phyloP scores from a whole-genome alignment of 1,284 basidiomycete species.

The Sporisorium exsertum region DNA sequence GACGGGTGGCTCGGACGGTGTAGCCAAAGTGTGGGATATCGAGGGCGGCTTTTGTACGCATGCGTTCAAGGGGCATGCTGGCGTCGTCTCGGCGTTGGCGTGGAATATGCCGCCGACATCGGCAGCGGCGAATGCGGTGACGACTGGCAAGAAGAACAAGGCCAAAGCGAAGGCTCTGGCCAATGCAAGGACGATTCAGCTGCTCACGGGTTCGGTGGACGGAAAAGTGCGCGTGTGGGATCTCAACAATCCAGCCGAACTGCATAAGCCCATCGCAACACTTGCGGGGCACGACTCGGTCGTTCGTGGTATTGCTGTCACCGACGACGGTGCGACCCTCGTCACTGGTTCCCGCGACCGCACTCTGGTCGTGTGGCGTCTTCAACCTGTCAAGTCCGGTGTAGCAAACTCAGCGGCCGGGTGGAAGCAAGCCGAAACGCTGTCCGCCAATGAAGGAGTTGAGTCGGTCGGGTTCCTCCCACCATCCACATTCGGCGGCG shows the following conservation, averaged over 20 bases:
- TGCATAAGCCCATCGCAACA: constrained; percentile 52
- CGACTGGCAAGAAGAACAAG: constrained; percentile 16
- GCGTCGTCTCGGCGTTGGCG: constrained; percentile 91
- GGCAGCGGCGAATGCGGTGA: not conserved
- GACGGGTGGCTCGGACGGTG: constrained; percentile 93
- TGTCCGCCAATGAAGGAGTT: constrained; percentile 61
- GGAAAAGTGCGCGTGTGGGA: constrained; percentile 67
- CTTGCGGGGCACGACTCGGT: constrained; percentile 63
- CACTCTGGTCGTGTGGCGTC: constrained; percentile 58
- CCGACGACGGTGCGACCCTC: constrained; percentile 51
- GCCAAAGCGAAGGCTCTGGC: constrained; percentile 1
- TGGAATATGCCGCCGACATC: constrained; percentile 78
- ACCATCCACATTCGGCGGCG: constrained; percentile 74
- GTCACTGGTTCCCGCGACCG: constrained; percentile 61
- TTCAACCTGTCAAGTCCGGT: constrained; percentile 7
- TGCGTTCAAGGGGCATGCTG: constrained; percentile 89
- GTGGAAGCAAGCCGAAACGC: constrained; percentile 60
- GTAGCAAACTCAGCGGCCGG: not conserved
- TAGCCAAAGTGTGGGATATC: constrained; percentile 97
- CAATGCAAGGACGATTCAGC: constrained; percentile 75
- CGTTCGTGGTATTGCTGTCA: constrained; percentile 60
- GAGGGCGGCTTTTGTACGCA: constrained; percentile 90
- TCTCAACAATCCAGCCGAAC: constrained; percentile 45
- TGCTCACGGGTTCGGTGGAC: constrained; percentile 84
- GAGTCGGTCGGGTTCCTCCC: constrained; percentile 61